Base-by-base conservation (phyloP, 2,329 filamentous ascomycete species). In the Parastagonospora nodorum region DNA sequence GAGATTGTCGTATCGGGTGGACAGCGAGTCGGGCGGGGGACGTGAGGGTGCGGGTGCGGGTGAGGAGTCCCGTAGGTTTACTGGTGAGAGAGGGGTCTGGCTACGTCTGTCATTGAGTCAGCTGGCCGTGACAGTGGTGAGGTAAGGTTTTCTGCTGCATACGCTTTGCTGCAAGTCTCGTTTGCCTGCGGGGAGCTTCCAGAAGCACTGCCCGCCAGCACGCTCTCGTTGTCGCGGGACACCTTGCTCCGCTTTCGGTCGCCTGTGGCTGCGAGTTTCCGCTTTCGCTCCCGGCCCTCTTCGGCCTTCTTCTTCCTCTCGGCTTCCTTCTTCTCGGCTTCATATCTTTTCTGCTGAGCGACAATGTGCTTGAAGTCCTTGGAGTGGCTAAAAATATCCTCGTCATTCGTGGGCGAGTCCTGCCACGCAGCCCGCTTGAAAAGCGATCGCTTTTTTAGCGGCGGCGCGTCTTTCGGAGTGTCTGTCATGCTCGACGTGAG, bases 341-440 rank as follows among this genome's bases (percentile, higher is more conserved):
- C 66, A 29, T 60, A 55, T 27, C 64, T 68, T 48, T 72, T 61
- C 40, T 78, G 58, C 38, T 75, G 70, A 30, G 74, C 70, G 11
- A 77, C 65, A 42, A 75, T 68, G 8, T 73, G 67, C 14, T 61
- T 55, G 60, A 74, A 77, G 16, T 71, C 64, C 43, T 65, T 69
- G 2, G 75, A 73, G 47, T 78, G 76, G 45, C 74, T 77, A 58
- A 80, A 80, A 27, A 80, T 69, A 45, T 66, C 59, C 29, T 70
- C 64, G 10, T 57, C 61, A 16, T 70, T 66, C 51, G 76, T 73
- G 28, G 64, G 64, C 19, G 73, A 53, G n/a, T 67, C 65, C 36
- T 79, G 77, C 77, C 79, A 82, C 16, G 75, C 69, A 40, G 81
- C 78, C 56, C 81, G 82, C 43, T 80, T 84, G 72, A 86, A 86